These are phyloP conservation scores for Boletus calvinii DNA, from an alignment of 1,284 basidiomycete genomes.

Conservation along the genomic window DNA sequence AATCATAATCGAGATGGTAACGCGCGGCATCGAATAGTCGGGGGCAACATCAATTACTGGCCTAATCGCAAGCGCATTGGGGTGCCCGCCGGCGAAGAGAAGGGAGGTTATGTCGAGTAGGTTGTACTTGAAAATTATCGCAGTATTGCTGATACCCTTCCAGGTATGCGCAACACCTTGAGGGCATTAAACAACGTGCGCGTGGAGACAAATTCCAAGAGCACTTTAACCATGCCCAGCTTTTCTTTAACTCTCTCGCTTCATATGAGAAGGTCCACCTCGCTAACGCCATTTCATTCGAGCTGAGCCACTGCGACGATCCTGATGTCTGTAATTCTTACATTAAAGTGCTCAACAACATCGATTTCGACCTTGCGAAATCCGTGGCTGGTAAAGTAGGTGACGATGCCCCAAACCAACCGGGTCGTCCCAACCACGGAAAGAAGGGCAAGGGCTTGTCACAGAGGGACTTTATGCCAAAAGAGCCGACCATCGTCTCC, in stretches of 20 bases:
- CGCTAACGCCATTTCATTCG: conserved; percentile 68
- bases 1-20: conserved; percentile 72
- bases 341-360: conserved; percentile 62
- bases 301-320: conserved; percentile 78
- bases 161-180: conserved; percentile 50
- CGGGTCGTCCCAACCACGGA: conserved; percentile 54
- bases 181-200: conserved; percentile 67
- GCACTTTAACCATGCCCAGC: conserved; percentile 66
- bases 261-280: conserved; percentile 68
- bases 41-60: conserved; percentile 68
- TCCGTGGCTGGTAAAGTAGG: conserved; percentile 65
- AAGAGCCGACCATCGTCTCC: conserved; percentile 62
- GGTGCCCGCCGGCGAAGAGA: conserved; percentile 43
- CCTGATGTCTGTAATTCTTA: conserved; percentile 66
- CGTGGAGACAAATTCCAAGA: conserved; percentile 74
- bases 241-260: conserved; percentile 79
- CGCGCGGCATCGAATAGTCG: conserved; percentile 56
- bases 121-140: conserved; percentile 11
- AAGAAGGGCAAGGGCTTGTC: conserved; percentile 55
- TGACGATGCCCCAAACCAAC: conserved; percentile 51
- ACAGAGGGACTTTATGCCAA: conserved; percentile 55
- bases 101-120: conserved; percentile 65
- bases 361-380: conserved; percentile 69
- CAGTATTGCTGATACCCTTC: neutral
- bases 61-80: conserved; percentile 66